phyloP scores from a whole-genome alignment of 192 early-diverging fungal species.

The Rhizoclosmatium globosum region DNA sequence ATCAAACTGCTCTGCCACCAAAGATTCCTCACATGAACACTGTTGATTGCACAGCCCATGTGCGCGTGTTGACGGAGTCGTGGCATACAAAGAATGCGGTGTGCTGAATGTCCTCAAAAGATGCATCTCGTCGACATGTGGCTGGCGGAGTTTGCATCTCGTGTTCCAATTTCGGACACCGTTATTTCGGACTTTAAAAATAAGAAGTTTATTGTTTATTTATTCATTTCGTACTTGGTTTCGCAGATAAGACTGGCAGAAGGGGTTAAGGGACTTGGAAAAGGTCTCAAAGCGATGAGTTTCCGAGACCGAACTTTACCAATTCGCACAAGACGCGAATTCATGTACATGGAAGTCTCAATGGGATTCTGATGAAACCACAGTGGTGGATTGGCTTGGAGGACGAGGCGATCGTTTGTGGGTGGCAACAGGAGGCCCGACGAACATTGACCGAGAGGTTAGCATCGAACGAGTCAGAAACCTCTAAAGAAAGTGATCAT shows the following conservation, averaged over 20 bases:
- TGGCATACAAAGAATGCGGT: neutral
- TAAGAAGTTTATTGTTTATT: too few relatives aligned
- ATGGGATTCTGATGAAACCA: constrained; percentile 25
- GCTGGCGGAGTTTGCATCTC: neutral
- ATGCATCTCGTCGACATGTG: neutral
- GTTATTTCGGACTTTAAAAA: neutral
- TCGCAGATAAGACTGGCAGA: too few relatives aligned
- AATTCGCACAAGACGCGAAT: constrained; percentile 7
- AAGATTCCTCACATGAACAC: neutral
- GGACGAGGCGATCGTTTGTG: neutral
- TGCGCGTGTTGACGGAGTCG: neutral
- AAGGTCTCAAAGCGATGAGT: too few relatives aligned
- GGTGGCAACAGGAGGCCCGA: constrained; percentile 18
- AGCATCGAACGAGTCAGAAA: neutral
- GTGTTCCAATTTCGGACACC: neutral
- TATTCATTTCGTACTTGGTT: too few relatives aligned
- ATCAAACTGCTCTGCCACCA: neutral
- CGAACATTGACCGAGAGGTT: neutral
- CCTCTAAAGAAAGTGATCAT: neutral
- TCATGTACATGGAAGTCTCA: constrained; percentile 12
- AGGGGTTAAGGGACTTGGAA: too few relatives aligned
- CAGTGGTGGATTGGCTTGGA: constrained; percentile 22
- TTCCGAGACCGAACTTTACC: constrained; percentile 24
- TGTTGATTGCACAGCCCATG: constrained; percentile 2
- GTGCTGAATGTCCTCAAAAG: neutral